phyloP scores from a whole-genome alignment of 345 rosid species.

The Eucalyptus polyanthemos region DNA sequence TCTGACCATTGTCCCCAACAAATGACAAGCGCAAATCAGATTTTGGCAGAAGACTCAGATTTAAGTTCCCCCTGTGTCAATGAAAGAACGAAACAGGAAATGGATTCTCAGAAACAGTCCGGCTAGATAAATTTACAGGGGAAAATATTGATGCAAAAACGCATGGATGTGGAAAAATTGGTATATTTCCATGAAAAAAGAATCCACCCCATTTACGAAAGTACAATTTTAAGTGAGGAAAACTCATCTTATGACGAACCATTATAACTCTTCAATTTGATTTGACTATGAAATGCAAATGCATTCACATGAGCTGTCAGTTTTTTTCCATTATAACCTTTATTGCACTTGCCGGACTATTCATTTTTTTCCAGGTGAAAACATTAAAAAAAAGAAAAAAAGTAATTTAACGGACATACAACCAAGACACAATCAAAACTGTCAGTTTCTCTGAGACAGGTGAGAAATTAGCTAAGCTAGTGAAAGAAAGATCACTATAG shows the following conservation, averaged over 20 bases:
- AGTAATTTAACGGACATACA: neutral
- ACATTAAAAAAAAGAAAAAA: neutral
- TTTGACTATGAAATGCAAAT: neutral
- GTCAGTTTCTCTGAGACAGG: neutral
- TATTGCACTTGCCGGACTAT: neutral
- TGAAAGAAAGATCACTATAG: neutral
- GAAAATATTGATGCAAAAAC: neutral
- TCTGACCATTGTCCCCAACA: constrained; percentile 70
- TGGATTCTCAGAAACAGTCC: neutral
- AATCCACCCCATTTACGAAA: neutral
- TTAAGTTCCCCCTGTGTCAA: constrained; percentile 70
- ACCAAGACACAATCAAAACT: neutral
- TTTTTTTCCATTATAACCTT: neutral
- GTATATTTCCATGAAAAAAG: neutral
- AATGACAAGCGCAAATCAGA: constrained; percentile 77
- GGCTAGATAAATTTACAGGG: neutral
- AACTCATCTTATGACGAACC: neutral
- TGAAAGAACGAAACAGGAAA: neutral
- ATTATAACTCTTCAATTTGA: neutral
- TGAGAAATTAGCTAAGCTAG: neutral
- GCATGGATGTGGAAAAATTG: neutral
- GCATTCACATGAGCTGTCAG: neutral
- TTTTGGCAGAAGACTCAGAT: constrained; percentile 66
- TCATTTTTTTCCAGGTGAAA: neutral
- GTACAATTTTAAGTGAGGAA: neutral